These are phyloP conservation scores for Cladorrhinum samala DNA, from an alignment of 495 filamentous ascomycete species.

Conservation along the genomic window DNA sequence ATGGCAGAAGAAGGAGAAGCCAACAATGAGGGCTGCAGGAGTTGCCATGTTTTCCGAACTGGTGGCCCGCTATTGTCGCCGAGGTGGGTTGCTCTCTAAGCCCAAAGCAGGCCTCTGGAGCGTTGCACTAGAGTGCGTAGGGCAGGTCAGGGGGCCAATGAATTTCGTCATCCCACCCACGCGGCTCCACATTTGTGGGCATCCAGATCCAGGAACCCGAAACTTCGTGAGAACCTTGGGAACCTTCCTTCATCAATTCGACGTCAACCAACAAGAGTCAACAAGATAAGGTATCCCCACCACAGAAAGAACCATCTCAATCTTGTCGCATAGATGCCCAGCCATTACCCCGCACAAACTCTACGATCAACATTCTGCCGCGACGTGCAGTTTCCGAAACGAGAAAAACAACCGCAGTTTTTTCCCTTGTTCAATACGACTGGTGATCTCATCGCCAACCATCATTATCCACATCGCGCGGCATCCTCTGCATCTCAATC, in stretches of 20 bases:
- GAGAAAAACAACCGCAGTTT: too few relatives aligned
- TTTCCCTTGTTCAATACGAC: neutral
- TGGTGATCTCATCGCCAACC: constrained; percentile 7
- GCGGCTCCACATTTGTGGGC: constrained; percentile 3
- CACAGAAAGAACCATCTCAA: too few relatives aligned
- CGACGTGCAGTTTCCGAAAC: too few relatives aligned
- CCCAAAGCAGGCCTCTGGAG: constrained; percentile 1
- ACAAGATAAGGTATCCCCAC: too few relatives aligned
- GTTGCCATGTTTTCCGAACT: neutral
- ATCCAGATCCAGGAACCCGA: neutral
- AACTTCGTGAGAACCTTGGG: neutral
- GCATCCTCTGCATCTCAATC: constrained; percentile 48
- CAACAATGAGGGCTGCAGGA: neutral
- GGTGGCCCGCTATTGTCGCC: neutral
- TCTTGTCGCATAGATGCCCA: too few relatives aligned
- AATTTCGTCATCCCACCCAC: constrained; percentile 1
- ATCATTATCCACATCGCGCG: constrained; percentile 3
- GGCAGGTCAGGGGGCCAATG: neutral
- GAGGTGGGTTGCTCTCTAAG: neutral
- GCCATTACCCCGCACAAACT: too few relatives aligned
- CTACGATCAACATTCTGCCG: too few relatives aligned
- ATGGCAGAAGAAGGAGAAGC: neutral
- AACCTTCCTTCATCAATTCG: constrained; percentile 1
- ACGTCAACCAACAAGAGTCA: too few relatives aligned
- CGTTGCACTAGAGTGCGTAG: neutral